A percentile compares a stretch with the other conserved stretches of the same genome.
Evolutionary conservation across 2,329 filamentous ascomycete species (phyloP).

Genomic region (Aspergillus tubingensis): DNA sequence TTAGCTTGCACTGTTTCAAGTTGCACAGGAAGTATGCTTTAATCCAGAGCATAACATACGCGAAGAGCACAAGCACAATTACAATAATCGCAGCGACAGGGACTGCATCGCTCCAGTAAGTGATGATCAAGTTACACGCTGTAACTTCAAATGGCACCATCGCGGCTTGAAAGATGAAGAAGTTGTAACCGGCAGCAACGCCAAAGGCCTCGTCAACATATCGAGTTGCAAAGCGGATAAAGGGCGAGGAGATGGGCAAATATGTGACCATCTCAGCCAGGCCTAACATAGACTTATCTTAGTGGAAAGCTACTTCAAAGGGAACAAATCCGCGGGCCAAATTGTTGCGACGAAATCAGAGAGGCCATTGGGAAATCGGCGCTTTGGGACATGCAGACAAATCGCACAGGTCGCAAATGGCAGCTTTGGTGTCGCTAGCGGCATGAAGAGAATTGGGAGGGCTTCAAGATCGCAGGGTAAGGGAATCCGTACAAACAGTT

Average conservation of each 20-base stretch:
- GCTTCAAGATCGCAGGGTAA: not conserved
- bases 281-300: conserved; percentile 33
- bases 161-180: conserved; percentile 54
- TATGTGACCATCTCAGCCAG: conserved; percentile 56
- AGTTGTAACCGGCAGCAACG: conserved; percentile 53
- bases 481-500: conserved; percentile 45
- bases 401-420: not conserved
- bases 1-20: not conserved
- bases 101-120: conserved; percentile 52
- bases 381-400: conserved; percentile 10
- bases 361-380: not conserved
- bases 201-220: conserved; percentile 54
- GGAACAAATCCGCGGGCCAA: not conserved
- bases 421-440: conserved; percentile 8
- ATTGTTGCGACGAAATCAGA: not conserved
- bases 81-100: conserved; percentile 51
- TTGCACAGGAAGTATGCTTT: not conserved
- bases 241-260: conserved; percentile 49
- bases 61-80: conserved; percentile 49
- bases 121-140: conserved; percentile 53
- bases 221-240: conserved; percentile 49
- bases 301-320: conserved; percentile 18
- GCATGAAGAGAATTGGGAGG: conserved; percentile 11
- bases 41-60: conserved; percentile 27
- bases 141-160: conserved; percentile 57